Percentiles rank a stretch among this genome's conserved stretches.
phyloP scores from a whole-genome alignment of 768 basidiomycete genomes.

The Leccinum variicolor region DNA sequence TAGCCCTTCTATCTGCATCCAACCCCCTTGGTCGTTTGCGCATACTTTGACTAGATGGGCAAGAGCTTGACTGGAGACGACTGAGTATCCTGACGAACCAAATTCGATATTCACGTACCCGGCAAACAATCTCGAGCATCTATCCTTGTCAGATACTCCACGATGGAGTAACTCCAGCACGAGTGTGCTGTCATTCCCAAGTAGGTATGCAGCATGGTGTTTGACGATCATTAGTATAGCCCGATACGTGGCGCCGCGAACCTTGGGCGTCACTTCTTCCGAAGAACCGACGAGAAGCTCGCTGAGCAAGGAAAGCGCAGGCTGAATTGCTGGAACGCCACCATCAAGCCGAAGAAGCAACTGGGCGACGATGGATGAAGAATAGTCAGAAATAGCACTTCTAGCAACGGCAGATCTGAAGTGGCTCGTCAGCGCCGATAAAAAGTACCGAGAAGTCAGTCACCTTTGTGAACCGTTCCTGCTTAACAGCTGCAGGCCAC shows the following conservation, averaged over 20 bases:
- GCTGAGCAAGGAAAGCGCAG: slow-evolving; percentile 33
- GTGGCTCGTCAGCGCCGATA: slow-evolving; percentile 5
- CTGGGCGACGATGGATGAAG: slow-evolving; percentile 11
- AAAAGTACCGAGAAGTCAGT: not conserved
- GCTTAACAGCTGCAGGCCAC: slow-evolving; percentile 46
- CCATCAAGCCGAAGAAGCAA: slow-evolving; percentile 6
- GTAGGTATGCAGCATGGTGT: slow-evolving; percentile 36
- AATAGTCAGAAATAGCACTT: slow-evolving; percentile 23
- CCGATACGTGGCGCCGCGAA: slow-evolving; percentile 43
- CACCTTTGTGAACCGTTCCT: slow-evolving; percentile 42
- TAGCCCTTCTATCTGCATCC: slow-evolving; percentile 35
- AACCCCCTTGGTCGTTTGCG: slow-evolving; percentile 32
- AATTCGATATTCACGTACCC: slow-evolving; percentile 46
- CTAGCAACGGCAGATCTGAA: slow-evolving; percentile 18
- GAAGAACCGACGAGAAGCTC: slow-evolving; percentile 43
- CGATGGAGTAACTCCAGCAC: slow-evolving; percentile 39
- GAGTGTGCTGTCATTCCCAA: slow-evolving; percentile 30
- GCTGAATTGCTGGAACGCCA: slow-evolving; percentile 25
- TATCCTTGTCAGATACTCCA: slow-evolving; percentile 52
- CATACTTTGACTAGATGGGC: slow-evolving; percentile 46
- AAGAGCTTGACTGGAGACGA: slow-evolving; percentile 39
- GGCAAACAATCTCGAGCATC: slow-evolving; percentile 60
- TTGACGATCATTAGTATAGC: slow-evolving; percentile 40
- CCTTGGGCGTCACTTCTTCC: slow-evolving; percentile 43
- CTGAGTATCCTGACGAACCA: slow-evolving; percentile 6